Base-by-base conservation (phyloP, 2,329 filamentous ascomycete species). In the Penicillium sumatraense region DNA sequence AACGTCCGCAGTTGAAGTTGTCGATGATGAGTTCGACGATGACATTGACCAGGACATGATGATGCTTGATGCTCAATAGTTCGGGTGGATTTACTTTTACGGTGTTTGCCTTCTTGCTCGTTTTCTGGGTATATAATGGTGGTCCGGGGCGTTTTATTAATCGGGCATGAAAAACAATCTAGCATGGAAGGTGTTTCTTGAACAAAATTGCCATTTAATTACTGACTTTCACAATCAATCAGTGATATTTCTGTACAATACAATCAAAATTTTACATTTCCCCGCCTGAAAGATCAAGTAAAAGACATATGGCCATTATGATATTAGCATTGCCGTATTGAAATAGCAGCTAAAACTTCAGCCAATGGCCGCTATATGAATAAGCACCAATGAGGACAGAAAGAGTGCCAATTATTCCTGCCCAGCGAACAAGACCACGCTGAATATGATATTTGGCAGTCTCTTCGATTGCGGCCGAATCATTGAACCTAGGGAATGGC, bases 41-140 rank as follows among this genome's bases (percentile, higher is more conserved):
- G 71, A 70, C 44, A 76, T 78, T 59, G 75, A 78, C 55, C 69
- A 75, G 60, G 76, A 77, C 24, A 59, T 78, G 29, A 72, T 78
- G 67, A 74, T 74, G 65, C 64, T 77, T 49, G 72, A 75, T 61
- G 66, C 73, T 7, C 58, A 69, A 53, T 73, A 60, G 70, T 36
- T 44, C 46, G 33, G 21, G 29, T 9, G 26, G 10, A 16, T 53
- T 27, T 49, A 46, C 21, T 23, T 47, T 23, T n/a, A n/a, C n/a
- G n/a, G n/a, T n/a, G n/a, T n/a, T n/a, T 48, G 18, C 35, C 49
- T 41, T 49, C 26, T 55, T 33, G 48, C 23, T 33, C 26, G 16
- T 46, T 56, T 46, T 52, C 27, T 51, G 18, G 13, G 23, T 27
- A 44, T 44, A 44, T 18, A 44, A 3, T 27, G 40, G 40, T 23